These are phyloP conservation scores for Penicillium pancosmium DNA, from an alignment of 495 filamentous ascomycete genomes.

Conservation along the genomic window DNA sequence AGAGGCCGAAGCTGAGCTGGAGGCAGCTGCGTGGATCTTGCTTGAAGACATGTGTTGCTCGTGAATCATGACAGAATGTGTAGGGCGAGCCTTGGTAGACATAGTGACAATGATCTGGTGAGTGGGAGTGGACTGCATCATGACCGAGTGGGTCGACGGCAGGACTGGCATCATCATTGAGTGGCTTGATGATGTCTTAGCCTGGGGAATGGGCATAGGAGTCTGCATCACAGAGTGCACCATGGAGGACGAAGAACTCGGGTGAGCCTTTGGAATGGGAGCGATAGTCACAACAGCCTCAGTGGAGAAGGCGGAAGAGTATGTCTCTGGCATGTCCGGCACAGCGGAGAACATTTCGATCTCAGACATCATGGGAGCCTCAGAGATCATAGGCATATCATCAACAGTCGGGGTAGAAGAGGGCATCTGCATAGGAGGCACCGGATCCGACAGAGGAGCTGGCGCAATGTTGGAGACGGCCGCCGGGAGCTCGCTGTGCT, in stretches of 20 bases:
- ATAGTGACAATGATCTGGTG: conserved; percentile 7
- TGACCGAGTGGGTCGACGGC: not conserved
- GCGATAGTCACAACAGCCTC: conserved; percentile 5
- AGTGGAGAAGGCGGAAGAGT: conserved; percentile 10
- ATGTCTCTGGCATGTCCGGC: conserved; percentile 2
- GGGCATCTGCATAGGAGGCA: too few relatives aligned
- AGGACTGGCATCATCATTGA: not conserved
- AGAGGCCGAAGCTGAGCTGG: conserved; percentile 20
- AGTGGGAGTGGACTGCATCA: conserved; percentile 6
- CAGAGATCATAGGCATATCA: not conserved
- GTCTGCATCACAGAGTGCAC: conserved; percentile 1
- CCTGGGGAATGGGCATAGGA: conserved; percentile 3
- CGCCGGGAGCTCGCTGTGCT: not conserved
- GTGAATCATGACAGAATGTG: conserved; percentile 9
- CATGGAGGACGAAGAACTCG: not conserved
- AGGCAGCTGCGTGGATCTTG: conserved; percentile 3
- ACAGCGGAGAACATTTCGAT: conserved; percentile 3
- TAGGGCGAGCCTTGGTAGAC: conserved; percentile 1
- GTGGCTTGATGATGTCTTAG: conserved; percentile 2
- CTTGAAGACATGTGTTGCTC: conserved; percentile 11
- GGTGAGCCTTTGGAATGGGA: conserved; percentile 3
- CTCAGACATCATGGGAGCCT: conserved; percentile 1
- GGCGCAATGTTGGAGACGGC: conserved; percentile 1
- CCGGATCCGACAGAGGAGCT: conserved; percentile 4
- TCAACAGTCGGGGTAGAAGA: too few relatives aligned